Evolutionary conservation across 768 basidiomycete species (phyloP).

Genomic region (Tricholoma hemisulphureum): DNA sequence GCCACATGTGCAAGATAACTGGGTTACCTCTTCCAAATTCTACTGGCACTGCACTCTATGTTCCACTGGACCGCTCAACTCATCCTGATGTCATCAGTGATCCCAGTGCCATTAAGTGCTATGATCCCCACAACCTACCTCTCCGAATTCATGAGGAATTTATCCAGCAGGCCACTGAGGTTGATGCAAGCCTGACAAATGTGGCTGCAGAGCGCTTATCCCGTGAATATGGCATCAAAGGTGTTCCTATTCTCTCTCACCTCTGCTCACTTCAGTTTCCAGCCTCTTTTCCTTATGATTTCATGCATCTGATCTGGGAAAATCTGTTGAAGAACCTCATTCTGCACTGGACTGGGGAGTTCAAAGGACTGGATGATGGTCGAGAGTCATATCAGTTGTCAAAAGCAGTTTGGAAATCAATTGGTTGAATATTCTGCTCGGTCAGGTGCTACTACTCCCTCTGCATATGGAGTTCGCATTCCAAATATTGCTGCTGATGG

Average conservation of each 20-base stretch:
- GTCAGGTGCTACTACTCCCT: slow-evolving; percentile 28
- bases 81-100: slow-evolving; percentile 18
- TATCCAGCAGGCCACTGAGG: slow-evolving; percentile 15
- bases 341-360: slow-evolving; percentile 37
- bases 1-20: too few relatives aligned
- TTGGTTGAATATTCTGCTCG: slow-evolving; percentile 29
- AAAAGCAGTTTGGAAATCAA: slow-evolving; percentile 33
- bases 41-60: slow-evolving; percentile 22
- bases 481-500: neutral
- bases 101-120: slow-evolving; percentile 2
- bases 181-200: neutral
- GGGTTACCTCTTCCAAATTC: slow-evolving; percentile 16
- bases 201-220: neutral
- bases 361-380: slow-evolving; percentile 32
- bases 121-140: slow-evolving; percentile 34
- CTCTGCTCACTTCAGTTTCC: slow-evolving; percentile 37
- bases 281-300: slow-evolving; percentile 40
- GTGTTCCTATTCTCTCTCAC: slow-evolving; percentile 25
- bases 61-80: slow-evolving; percentile 21
- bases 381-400: slow-evolving; percentile 21
- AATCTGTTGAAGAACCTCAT: slow-evolving; percentile 40
- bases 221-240: neutral
- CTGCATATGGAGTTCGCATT: slow-evolving; percentile 22
- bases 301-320: slow-evolving; percentile 46
- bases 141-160: slow-evolving; percentile 31